Base-by-base conservation (phyloP, 495 filamentous ascomycete genomes). In the Trichoderma parareesei region DNA sequence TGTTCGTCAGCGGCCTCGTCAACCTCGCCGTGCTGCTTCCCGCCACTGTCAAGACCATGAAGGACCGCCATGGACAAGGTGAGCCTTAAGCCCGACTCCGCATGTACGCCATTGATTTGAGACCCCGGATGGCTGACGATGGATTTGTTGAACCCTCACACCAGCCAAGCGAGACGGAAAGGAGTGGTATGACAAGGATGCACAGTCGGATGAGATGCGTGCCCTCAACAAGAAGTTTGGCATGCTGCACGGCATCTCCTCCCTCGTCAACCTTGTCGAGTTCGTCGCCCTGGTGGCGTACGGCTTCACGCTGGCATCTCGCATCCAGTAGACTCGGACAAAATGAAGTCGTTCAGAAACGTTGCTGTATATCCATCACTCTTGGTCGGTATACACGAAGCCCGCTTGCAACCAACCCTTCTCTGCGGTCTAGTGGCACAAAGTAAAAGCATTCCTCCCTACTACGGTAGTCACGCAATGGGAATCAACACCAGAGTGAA, bases 141-240 rank as follows among this genome's bases (percentile, higher is more conserved):
- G 10, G 27, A 27, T 27, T 27, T 27, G 27, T 27, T 27, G 27
- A 43, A 11, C 20, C 9, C 20, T 11, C 53, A 5, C 46, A 27
- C 40, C 60, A 80, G 75, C 79, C 65, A 72, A 66, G 57, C 78
- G 79, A 65, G 93, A 97, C 72, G 90, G 91, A 64, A 96, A 94
- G 81, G 88, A 85, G 72, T 87, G 84, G 74, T 87, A 90, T 67
- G 92, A 96, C 64, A 73, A 78, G 35, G 81, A 82, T 16, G 86
- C 90, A 41, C 88, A 93, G 67, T 91, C 88, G 6, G 81, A 87
- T 72, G 90, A 90, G 77, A 97, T 97, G 92, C 67, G 81, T 66
- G 79, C 79, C 37, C 73, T 98, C 71, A 97, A 96, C 78, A 89
- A 85, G 78, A 79, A 77, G 69, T 98, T 98, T 77, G 83, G 81